Conservation (phyloP, 768 basidiomycete species). For the Wakefieldia striispora region DNA sequence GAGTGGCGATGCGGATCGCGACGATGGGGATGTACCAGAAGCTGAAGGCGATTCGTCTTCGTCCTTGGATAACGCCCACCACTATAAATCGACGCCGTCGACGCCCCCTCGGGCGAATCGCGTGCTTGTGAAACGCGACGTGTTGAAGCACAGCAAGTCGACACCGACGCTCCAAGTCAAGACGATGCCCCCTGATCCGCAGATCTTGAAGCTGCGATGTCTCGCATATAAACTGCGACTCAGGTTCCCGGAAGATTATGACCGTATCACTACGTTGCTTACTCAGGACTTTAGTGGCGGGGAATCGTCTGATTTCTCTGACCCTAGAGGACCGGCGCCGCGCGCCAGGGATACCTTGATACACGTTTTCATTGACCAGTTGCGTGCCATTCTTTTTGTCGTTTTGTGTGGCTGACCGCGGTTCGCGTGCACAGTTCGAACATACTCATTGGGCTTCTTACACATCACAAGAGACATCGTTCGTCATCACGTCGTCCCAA, state of each 20-base stretch:
- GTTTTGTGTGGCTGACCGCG: constrained; percentile 5
- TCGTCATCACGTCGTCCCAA: constrained; percentile 37
- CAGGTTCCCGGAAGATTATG: constrained; percentile 53
- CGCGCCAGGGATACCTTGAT: constrained; percentile 32
- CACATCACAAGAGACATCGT: constrained; percentile 57
- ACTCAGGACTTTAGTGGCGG: constrained; percentile 35
- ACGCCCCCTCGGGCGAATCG: constrained; percentile 30
- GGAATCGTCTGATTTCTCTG: constrained; percentile 35
- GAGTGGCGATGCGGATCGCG: constrained; percentile 28
- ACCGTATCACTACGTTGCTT: constrained; percentile 29
- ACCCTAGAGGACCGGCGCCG: constrained; percentile 34
- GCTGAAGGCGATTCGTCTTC: constrained; percentile 29
- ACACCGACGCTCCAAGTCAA: constrained; percentile 43
- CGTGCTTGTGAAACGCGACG: constrained; percentile 18
- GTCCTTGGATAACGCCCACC: constrained; percentile 20
- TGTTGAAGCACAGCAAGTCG: constrained; percentile 43
- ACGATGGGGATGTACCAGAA: constrained; percentile 16
- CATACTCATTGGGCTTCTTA: constrained; percentile 81
- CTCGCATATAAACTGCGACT: constrained; percentile 56
- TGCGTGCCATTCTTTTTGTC: constrained; percentile 15
- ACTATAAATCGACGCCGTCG: constrained; percentile 28
- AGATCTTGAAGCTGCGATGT: constrained; percentile 48
- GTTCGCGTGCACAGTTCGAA: constrained; percentile 60
- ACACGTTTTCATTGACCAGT: constrained; percentile 48
- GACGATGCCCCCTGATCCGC: constrained; percentile 44